Evolutionary conservation across 2,329 filamentous ascomycete species (phyloP).

Genomic region (Grosmannia clavigera): DNA sequence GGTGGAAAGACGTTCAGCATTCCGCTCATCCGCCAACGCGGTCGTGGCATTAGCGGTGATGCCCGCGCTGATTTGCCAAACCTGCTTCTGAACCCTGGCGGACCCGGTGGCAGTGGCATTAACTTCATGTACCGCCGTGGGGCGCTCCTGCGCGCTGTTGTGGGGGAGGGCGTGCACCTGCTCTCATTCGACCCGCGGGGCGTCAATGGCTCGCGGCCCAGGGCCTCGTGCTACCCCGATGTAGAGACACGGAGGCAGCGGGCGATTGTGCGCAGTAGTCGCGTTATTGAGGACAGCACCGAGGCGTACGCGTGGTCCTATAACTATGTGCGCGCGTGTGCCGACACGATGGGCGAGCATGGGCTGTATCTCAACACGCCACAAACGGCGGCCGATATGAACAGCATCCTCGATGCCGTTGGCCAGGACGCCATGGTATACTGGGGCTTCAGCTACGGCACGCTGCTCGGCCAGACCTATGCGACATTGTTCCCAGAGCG

Average conservation of each 20-base stretch:
- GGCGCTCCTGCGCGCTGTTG: neutral
- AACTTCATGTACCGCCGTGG: neutral
- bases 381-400: constrained; percentile 1
- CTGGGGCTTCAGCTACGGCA: constrained; percentile 1
- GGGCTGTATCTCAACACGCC: neutral
- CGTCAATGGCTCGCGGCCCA: neutral
- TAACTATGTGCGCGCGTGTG: neutral
- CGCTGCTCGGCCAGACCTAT: neutral
- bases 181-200: neutral
- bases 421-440: neutral
- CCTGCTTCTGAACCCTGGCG: neutral
- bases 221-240: neutral
- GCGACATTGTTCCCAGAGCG: neutral
- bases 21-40: neutral
- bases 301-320: neutral
- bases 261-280: neutral
- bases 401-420: neutral
- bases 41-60: neutral
- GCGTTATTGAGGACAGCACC: neutral
- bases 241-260: neutral
- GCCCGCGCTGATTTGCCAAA: neutral
- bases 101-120: neutral
- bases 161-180: neutral
- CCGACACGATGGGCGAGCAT: neutral
- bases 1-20: neutral